A percentile compares a stretch with the other conserved stretches of the same genome.
phyloP scores from a whole-genome alignment of 306 rosid species.

The Vigna unguiculata region DNA sequence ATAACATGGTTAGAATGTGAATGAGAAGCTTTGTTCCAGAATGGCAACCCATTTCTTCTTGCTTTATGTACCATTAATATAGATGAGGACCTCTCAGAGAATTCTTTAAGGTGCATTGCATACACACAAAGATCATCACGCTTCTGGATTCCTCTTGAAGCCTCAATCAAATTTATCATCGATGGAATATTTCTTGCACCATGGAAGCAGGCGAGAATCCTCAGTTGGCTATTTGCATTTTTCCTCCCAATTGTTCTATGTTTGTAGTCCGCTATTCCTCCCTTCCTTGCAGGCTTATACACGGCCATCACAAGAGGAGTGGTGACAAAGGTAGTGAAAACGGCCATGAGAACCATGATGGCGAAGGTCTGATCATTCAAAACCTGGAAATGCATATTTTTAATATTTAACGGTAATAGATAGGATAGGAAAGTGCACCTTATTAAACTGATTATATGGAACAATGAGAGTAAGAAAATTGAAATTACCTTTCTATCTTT shows the following conservation, averaged over 20 bases:
- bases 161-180: conserved; percentile 73
- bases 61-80: conserved; percentile 84
- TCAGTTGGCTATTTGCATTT: conserved; percentile 58
- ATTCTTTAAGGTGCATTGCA: conserved; percentile 86
- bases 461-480: conserved; percentile 26
- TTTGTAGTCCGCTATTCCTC: conserved; percentile 58
- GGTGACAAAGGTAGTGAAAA: conserved; percentile 84
- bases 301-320: conserved; percentile 73
- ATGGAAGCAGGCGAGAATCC: conserved; percentile 77
- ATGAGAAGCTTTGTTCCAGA: conserved; percentile 61
- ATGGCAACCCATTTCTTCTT: conserved; percentile 79
- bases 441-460: conserved; percentile 30
- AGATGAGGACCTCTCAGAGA: conserved; percentile 86
- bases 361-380: conserved; percentile 94
- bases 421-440: not conserved
- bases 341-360: conserved; percentile 91
- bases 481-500: conserved; percentile 80
- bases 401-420: conserved; percentile 15
- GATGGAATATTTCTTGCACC: conserved; percentile 74
- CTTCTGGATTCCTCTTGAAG: conserved; percentile 76
- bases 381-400: conserved; percentile 62
- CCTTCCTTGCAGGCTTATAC: conserved; percentile 69
- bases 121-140: conserved; percentile 69
- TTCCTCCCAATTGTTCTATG: conserved; percentile 66
- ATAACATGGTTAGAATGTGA: conserved; percentile 56